Conservation (phyloP, 306 rosid genomes). For the Hippophae gyantsensis region DNA sequence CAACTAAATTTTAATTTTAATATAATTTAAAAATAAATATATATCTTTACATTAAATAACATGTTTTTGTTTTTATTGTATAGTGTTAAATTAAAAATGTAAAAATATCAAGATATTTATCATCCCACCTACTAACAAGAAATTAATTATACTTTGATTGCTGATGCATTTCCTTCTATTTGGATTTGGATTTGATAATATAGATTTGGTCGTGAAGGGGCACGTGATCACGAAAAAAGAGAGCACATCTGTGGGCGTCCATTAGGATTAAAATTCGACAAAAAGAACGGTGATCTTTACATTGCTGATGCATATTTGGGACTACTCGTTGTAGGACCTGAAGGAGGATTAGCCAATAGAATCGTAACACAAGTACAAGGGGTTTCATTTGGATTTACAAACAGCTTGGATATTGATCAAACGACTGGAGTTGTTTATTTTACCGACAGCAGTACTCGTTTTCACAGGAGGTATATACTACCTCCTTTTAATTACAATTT, state of each 20-base stretch:
- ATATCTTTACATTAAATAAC: too few species aligned
- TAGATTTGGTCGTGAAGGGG: conserved; percentile 51
- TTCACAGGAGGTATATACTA: conserved; percentile 43
- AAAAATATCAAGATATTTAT: too few species aligned
- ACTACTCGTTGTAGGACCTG: conserved; percentile 39
- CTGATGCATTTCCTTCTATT: too few species aligned
- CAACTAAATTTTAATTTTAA: too few species aligned
- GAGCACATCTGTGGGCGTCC: conserved; percentile 77
- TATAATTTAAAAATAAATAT: too few species aligned
- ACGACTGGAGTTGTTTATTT: conserved; percentile 41
- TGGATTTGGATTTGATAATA: background rate
- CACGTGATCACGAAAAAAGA: conserved; percentile 23
- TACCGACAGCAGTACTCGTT: conserved; percentile 48
- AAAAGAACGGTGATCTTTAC: conserved; percentile 35
- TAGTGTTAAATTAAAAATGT: too few species aligned
- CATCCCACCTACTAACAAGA: too few species aligned
- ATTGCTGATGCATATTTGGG: conserved; percentile 79
- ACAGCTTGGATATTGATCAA: conserved; percentile 55
- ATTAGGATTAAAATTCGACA: conserved; percentile 48
- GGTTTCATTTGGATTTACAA: conserved; percentile 35
- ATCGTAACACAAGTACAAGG: conserved; percentile 17
- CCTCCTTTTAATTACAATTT: background rate
- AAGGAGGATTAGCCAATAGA: conserved; percentile 34
- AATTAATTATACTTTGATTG: too few species aligned
- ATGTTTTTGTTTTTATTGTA: too few species aligned